Evolutionary conservation across 768 basidiomycete genomes (phyloP), one percentile per base, ranked within the genome.

Genomic region (Kwoniella dendrophila): DNA sequence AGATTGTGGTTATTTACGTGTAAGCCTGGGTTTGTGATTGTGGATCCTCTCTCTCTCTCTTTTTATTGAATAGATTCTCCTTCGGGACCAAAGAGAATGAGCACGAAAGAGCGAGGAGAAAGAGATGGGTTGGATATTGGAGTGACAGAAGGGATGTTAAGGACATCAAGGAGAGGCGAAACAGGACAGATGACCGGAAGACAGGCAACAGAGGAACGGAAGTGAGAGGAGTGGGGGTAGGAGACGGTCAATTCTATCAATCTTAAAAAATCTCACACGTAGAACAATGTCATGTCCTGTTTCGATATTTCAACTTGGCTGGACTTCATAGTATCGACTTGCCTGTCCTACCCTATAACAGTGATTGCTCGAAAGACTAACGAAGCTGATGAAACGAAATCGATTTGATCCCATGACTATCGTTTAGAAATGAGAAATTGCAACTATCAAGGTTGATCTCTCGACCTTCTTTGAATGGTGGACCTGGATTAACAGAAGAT

Each of bases 1-100:
- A 84, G 64, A 86, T 97, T 24, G 83, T 93, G 2, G 87, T 99
- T 10, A 93, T 96, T 4, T 94, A 92, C 74, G 96, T 93, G 95
- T 96, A 62, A 69, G 81, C 74, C 1, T 24, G 12, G 11, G 43
- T 44, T 29, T 8, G 10, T 11, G 11, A 6, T 6, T 22, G 6
- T 22, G 43, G 20, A 44, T 11, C 36, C 36, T 8, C 18, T 18
- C 18, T 38, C 8, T 18, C 18, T 38, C 8, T 8, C 18, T 8
- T 38, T 38, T 18, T 8, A 18, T 8, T 8, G 36, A 8, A 38
- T 8, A 8, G 8, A 38, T 8, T 8, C 36, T 38, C 36, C 36
- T 38, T 38, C 36, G n/a, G n/a, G n/a, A n/a, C n/a, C n/a, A n/a
- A n/a, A 40, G 38, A 4, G 38, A 40, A 4, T 2, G 38, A 40